These are phyloP conservation scores for Paramecium biaurelia DNA, from an alignment of 73 alveolate species.

Conservation along the genomic window DNA sequence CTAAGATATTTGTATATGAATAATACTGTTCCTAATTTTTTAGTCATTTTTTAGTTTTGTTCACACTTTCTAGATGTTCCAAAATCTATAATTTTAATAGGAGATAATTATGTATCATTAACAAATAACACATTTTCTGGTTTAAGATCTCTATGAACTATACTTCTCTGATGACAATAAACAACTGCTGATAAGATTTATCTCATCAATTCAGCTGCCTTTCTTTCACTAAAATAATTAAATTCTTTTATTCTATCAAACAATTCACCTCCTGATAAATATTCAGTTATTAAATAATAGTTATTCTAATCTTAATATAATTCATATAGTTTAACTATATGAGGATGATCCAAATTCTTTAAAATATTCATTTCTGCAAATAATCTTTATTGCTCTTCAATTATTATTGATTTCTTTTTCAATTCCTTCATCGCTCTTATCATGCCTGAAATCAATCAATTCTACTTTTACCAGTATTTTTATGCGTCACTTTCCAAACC, in stretches of 20 bases:
- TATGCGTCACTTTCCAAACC: constrained; percentile 48
- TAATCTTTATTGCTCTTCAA: constrained; percentile 51
- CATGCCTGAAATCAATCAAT: background rate
- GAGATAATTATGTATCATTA: constrained; percentile 64
- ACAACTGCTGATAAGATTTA: constrained; percentile 62
- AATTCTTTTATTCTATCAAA: constrained; percentile 65
- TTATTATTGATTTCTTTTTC: constrained; percentile 31
- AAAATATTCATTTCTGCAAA: constrained; percentile 63
- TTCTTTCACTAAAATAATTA: constrained; percentile 40
- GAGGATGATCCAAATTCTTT: constrained; percentile 58
- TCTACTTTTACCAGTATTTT: constrained; percentile 20
- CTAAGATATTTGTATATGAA: background rate
- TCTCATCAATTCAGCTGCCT: constrained; percentile 65
- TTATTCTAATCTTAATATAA: constrained; percentile 50
- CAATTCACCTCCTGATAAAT: constrained; percentile 74
- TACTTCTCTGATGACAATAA: constrained; percentile 52
- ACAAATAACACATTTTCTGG: constrained; percentile 84
- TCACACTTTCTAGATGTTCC: constrained; percentile 66
- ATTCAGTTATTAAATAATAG: constrained; percentile 56
- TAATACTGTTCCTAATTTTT: constrained; percentile 56
- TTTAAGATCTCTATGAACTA: constrained; percentile 73
- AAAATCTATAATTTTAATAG: constrained; percentile 72
- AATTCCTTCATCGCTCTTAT: constrained; percentile 57
- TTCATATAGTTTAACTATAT: constrained; percentile 51
- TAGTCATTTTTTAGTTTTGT: constrained; percentile 50